Evolutionary conservation across 352 stramenopile genomes (phyloP), one percentile per base, ranked within the genome.

Genomic region (Globisporangium perplexum): DNA sequence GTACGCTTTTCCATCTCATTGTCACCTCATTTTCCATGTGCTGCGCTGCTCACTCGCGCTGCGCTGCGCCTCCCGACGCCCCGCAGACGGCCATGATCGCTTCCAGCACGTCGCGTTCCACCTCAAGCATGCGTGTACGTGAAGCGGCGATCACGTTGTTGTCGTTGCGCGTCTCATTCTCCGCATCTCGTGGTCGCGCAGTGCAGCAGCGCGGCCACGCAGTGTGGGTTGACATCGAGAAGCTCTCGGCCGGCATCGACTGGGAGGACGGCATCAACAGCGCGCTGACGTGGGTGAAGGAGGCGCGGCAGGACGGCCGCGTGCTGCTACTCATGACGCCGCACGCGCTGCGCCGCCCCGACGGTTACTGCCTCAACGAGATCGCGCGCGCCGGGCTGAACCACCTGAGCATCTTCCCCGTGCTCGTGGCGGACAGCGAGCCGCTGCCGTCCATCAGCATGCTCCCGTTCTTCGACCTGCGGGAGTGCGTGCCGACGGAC

Each of bases 361-460:
- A 90, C 56, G 80, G 80, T 24, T 90, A 89, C 58, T 90, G 80
- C 35, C 72, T 90, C 52, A 90, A 90, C 57, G 80, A 90, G 63
- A 81, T 90, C 18, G 75, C 80, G 10, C 74, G 77, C 36, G 80
- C 80, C 12, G 72, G 74, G 22, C 69, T 74, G 18, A 66, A 84
- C 33, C 66, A 71, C 14, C 67, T 90, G 10, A 77, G 66, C 49
- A 89, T 89, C 55, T 90, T 90, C 43, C 80, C 77, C 3, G 77
- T 86, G 12, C 60, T 90, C 49, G 69, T 90, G 39, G 74, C 63
- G 0, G 77, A 89, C 30, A 89, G 77, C 47, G 70, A 77, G 22
- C 80, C 80, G 12, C 77, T 76, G 12, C 77, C 78, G n/a, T 69
- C 72, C 33, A 86, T 88, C 54, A 59, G 61, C 1, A 84, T 90